Conservation (phyloP, 495 filamentous ascomycete species). For the Tuber umbilicatum region DNA sequence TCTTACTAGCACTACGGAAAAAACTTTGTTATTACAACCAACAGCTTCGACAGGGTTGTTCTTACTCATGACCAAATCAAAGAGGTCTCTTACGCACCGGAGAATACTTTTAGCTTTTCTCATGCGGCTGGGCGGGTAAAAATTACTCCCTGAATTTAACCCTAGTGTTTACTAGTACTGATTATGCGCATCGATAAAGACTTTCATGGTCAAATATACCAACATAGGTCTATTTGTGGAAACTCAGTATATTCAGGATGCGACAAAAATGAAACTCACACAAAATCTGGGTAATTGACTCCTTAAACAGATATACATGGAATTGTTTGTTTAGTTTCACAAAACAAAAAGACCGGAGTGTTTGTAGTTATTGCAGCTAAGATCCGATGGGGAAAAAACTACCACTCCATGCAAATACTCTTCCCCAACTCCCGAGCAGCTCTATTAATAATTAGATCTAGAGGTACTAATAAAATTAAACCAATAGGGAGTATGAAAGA, state of each 20-base stretch:
- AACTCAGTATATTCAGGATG: background rate
- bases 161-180: background rate
- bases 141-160: background rate
- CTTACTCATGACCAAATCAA: background rate
- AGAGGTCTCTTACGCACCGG: conserved; percentile 2
- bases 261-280: background rate
- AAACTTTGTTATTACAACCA: background rate
- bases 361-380: background rate
- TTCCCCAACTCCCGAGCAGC: background rate
- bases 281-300: background rate
- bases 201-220: background rate
- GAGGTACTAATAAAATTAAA: background rate
- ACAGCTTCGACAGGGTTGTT: background rate
- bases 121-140: background rate
- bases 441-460: background rate
- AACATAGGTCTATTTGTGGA: background rate
- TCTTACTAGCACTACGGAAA: background rate
- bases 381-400: background rate
- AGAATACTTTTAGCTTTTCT: background rate
- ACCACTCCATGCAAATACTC: background rate
- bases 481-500: conserved; percentile 17
- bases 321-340: background rate
- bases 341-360: background rate
- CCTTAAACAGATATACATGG: background rate
- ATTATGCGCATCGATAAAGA: background rate